These are phyloP conservation scores for Aspergillus eucalypticola DNA, from an alignment of 2,329 filamentous ascomycete species.

Conservation along the genomic window DNA sequence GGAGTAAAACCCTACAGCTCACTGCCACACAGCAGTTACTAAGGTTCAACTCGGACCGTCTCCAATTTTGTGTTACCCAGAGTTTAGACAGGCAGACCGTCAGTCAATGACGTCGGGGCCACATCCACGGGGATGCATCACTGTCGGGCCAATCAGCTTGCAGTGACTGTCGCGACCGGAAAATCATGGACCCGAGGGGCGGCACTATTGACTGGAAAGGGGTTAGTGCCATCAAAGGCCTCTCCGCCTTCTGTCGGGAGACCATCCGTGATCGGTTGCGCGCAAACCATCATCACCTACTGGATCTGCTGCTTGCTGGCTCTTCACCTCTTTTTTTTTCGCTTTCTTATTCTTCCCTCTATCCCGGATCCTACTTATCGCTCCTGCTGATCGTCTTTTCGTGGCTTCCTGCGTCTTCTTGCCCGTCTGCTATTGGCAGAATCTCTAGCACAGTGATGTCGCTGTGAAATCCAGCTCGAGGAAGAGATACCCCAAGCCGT, in stretches of 20 bases:
- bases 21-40: too few relatives aligned
- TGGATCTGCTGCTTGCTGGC: slow-evolving; percentile 23
- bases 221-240: slow-evolving; percentile 35
- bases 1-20: too few relatives aligned
- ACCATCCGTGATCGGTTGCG: slow-evolving; percentile 41
- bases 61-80: neutral
- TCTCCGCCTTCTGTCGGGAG: slow-evolving; percentile 35
- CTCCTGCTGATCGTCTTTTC: slow-evolving; percentile 1
- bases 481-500: slow-evolving; percentile 24
- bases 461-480: slow-evolving; percentile 28
- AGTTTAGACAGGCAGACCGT: neutral
- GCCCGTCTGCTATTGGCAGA: slow-evolving; percentile 14
- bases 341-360: slow-evolving; percentile 1
- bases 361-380: neutral
- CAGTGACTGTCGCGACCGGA: slow-evolving; percentile 23
- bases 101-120: slow-evolving; percentile 35
- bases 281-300: slow-evolving; percentile 35
- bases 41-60: neutral
- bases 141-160: slow-evolving; percentile 10
- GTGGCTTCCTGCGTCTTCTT: neutral
- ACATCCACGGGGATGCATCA: slow-evolving; percentile 10
- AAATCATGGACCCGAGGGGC: slow-evolving; percentile 25
- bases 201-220: slow-evolving; percentile 20
- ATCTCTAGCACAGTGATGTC: slow-evolving; percentile 28
- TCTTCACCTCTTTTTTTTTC: slow-evolving; percentile 11